phyloP scores from a whole-genome alignment of 768 basidiomycete species.

The Lactarius sp. region DNA sequence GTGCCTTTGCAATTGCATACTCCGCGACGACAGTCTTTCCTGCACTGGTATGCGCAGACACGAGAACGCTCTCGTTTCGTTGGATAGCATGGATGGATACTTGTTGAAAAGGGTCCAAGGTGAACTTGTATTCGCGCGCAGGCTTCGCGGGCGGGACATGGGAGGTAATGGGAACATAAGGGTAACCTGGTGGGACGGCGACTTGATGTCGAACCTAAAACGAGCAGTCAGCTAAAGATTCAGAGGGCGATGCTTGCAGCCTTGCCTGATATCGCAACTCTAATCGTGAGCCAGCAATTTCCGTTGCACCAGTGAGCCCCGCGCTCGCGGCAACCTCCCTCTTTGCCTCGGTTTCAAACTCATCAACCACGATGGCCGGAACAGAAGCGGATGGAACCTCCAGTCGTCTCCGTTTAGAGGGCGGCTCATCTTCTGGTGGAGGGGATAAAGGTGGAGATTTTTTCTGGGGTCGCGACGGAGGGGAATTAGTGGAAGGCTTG shows the following conservation, averaged over 20 bases:
- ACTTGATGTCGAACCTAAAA: constrained; percentile 90
- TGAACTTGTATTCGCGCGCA: constrained; percentile 91
- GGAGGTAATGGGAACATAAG: constrained; percentile 83
- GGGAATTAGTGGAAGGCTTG: constrained; percentile 43
- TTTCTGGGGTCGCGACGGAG: constrained; percentile 17
- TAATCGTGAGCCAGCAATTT: constrained; percentile 60
- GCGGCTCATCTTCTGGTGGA: constrained; percentile 36
- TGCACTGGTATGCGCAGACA: constrained; percentile 97
- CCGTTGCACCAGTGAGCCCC: constrained; percentile 67
- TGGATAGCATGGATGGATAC: constrained; percentile 95
- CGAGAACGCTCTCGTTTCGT: constrained; percentile 93
- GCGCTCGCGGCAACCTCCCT: constrained; percentile 87
- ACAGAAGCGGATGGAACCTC: constrained; percentile 43
- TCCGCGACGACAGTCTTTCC: constrained; percentile 99
- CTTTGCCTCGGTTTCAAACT: constrained; percentile 91
- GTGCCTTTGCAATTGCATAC: constrained; percentile 96
- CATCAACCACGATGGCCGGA: constrained; percentile 76
- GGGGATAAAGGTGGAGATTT: constrained; percentile 20
- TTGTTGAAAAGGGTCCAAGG: constrained; percentile 93
- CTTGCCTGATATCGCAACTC: constrained; percentile 79
- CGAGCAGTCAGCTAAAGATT: not conserved
- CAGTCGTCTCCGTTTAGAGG: constrained; percentile 55
- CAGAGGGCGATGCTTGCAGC: constrained; percentile 6
- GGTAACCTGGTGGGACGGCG: constrained; percentile 87
- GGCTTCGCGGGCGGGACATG: constrained; percentile 91